Evolutionary conservation across 257 asterid genomes (phyloP).

Genomic region (Jasminum sambac): DNA sequence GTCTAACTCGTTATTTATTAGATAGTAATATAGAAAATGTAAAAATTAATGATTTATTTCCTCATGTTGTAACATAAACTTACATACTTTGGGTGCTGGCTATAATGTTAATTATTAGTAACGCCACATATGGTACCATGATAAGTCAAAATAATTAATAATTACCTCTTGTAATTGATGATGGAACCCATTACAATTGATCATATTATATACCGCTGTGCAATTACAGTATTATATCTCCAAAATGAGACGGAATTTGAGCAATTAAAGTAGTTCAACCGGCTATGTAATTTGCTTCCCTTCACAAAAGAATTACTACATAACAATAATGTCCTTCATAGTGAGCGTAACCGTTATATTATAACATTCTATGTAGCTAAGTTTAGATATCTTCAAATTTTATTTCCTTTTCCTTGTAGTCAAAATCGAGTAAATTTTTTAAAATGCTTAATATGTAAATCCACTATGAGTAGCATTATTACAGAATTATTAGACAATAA

Average conservation of each 20-base stretch:
- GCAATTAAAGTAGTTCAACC: neutral
- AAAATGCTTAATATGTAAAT: no score
- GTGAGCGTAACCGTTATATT: no score
- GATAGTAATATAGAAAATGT: neutral
- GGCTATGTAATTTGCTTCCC: neutral
- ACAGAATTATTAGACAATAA: no score
- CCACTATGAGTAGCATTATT: no score
- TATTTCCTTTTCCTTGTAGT: no score
- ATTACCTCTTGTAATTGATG: no score
- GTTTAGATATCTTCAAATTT: no score
- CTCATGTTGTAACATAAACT: neutral
- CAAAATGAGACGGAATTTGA: neutral
- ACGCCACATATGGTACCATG: no score
- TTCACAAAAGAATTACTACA: neutral
- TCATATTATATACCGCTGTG: neutral
- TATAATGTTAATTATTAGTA: no score
- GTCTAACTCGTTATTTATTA: neutral
- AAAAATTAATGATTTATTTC: neutral
- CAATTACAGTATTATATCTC: neutral
- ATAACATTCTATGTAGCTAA: no score
- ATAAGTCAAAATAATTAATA: no score
- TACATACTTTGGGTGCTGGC: neutral
- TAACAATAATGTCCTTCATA: neutral
- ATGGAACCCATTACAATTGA: neutral
- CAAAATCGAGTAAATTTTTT: no score